Evolutionary conservation across 2,329 filamentous ascomycete genomes (phyloP).

Genomic region (Fusarium pseudograminearum): DNA sequence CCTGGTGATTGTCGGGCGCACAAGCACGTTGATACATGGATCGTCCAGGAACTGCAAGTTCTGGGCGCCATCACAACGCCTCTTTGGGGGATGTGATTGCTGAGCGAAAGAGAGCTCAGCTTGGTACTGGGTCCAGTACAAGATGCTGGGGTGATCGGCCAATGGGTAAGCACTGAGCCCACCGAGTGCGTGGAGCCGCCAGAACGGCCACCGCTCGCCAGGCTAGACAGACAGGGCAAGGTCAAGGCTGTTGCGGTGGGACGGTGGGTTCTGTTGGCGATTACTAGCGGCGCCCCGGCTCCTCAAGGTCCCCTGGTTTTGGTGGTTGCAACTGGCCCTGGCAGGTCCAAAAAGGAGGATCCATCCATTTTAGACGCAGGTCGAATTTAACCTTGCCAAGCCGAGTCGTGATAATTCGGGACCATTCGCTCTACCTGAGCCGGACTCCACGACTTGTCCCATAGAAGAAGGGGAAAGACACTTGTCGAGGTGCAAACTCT

Average conservation of each 20-base stretch:
- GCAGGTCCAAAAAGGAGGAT: slow-evolving; percentile 35
- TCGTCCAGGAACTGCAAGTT: slow-evolving; percentile 43
- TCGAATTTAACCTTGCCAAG: slow-evolving; percentile 34
- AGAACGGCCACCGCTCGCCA: slow-evolving; percentile 41
- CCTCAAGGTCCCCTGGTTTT: slow-evolving; percentile 32
- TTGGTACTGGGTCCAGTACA: slow-evolving; percentile 1
- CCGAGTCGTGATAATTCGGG: slow-evolving; percentile 36
- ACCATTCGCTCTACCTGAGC: slow-evolving; percentile 20
- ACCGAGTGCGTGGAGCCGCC: slow-evolving; percentile 37
- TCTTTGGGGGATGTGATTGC: slow-evolving; percentile 43
- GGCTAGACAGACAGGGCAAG: slow-evolving; percentile 40
- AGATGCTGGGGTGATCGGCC: slow-evolving; percentile 33
- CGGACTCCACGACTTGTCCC: slow-evolving; percentile 28
- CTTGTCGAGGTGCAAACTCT: slow-evolving; percentile 27
- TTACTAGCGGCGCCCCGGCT: slow-evolving; percentile 28
- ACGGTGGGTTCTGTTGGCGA: slow-evolving; percentile 38
- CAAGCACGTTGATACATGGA: slow-evolving; percentile 43
- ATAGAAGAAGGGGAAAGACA: slow-evolving; percentile 23
- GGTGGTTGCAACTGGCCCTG: slow-evolving; percentile 43
- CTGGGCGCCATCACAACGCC: slow-evolving; percentile 44
- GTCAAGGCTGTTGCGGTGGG: slow-evolving; percentile 35
- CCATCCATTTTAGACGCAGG: slow-evolving; percentile 25
- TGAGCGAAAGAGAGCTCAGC: slow-evolving; percentile 37
- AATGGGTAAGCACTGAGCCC: slow-evolving; percentile 40
- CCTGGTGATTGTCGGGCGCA: slow-evolving; percentile 39